Evolutionary conservation across 306 rosid species (phyloP).

Genomic region (Fagus sylvatica): DNA sequence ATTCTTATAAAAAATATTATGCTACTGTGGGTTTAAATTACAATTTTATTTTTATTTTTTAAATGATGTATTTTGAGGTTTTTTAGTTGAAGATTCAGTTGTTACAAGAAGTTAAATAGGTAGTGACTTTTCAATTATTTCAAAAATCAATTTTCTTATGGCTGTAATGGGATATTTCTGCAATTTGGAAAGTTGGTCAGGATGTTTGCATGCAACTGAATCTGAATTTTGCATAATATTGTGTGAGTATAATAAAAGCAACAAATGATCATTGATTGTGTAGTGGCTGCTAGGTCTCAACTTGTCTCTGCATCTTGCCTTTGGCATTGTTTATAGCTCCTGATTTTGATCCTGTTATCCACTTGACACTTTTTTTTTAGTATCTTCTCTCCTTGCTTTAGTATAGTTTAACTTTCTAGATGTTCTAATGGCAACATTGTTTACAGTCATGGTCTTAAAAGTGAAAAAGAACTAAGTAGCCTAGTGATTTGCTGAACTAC

Average conservation of each 20-base stretch:
- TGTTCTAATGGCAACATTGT: slow-evolving; percentile 7
- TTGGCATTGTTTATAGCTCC: neutral
- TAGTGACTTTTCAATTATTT: neutral
- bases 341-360: neutral
- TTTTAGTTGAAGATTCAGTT: neutral
- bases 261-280: too few relatives aligned
- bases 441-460: neutral
- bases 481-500: slow-evolving; percentile 8
- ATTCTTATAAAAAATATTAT: too few relatives aligned
- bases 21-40: too few relatives aligned
- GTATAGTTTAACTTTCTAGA: neutral
- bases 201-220: neutral
- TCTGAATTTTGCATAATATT: neutral
- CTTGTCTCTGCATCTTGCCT: neutral
- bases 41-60: too few relatives aligned
- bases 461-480: neutral
- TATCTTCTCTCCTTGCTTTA: neutral
- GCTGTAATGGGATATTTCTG: neutral
- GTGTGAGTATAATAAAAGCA: neutral
- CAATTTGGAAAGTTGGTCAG: neutral
- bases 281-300: neutral
- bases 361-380: neutral
- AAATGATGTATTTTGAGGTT: neutral
- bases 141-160: neutral
- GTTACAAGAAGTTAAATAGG: neutral